Evolutionary conservation across 495 filamentous ascomycete genomes (phyloP).

Genomic region (Podospora comata): DNA sequence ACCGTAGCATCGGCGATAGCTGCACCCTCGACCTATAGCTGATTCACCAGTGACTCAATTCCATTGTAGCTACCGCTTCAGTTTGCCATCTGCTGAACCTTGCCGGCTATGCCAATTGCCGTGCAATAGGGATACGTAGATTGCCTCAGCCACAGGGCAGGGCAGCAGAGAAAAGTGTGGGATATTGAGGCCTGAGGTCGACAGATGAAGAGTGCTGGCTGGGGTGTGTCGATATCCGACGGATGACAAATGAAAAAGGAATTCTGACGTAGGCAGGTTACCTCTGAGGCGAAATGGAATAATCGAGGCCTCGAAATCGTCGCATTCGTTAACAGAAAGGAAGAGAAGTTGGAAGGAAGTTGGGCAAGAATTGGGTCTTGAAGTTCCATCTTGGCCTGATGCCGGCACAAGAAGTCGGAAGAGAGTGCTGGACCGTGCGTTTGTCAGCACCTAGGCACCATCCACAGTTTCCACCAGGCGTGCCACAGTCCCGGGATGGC

Average conservation of each 20-base stretch:
- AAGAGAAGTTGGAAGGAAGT: slow-evolving; percentile 11
- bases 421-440: slow-evolving; percentile 25
- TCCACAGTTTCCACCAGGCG: neutral
- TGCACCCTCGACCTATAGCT: neutral
- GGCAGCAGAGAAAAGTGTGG: neutral
- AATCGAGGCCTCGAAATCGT: neutral
- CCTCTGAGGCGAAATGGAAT: neutral
- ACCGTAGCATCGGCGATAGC: neutral
- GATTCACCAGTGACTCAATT: neutral
- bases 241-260: neutral
- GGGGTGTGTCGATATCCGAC: neutral
- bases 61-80: neutral
- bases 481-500: slow-evolving; percentile 5
- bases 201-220: neutral
- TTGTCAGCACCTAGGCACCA: neutral
- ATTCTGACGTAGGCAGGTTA: neutral
- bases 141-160: neutral
- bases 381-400: slow-evolving; percentile 15
- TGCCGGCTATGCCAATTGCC: neutral
- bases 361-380: slow-evolving; percentile 17
- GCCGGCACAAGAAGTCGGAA: slow-evolving; percentile 18
- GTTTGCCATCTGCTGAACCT: neutral
- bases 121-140: neutral
- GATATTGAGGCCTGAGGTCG: neutral
- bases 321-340: neutral